Base-by-base conservation (phyloP, 139 green algal genomes). In the Ettlia oleoabundans region DNA sequence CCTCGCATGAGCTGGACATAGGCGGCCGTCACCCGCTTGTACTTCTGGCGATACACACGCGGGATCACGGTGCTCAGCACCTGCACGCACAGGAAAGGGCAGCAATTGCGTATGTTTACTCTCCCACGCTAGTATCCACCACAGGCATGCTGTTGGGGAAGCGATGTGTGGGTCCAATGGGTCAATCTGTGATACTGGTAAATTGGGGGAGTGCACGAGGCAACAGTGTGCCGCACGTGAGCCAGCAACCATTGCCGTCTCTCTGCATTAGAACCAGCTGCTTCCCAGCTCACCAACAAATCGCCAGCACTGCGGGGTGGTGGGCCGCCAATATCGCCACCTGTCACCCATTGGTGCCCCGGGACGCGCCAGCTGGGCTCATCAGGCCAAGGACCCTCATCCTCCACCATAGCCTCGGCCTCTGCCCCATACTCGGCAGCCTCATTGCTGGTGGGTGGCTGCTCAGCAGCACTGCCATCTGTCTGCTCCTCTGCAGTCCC, bases 211-310 rank as follows among this genome's bases (percentile, higher is more conserved):
- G 10, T 22, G 62, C 26, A 68, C 28, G 9, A n/a, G 64, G 64
- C 64, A 42, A 8, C 18, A 18, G 33, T 1, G 64, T n/a, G 64
- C 4, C 5, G 64, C 22, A 2, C 10, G 26, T 40, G 30, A 33
- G 62, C 26, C 24, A 35, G 3, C 4, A 43, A 22, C 2, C 30
- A 47, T 32, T 3, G 2, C 64, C 64, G 4, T 41, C 8, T 18
- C 40, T 42, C 30, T 22, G 3, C 32, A 22, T 26, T 37, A 58
- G 28, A 26, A 26, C 4, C 40, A 10, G 26, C 40, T n/a, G n/a
- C n/a, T n/a, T n/a, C n/a, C n/a, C n/a, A n/a, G 37, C 69, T 41
- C 70, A 77, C 73, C 53, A 68, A 32, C 73, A 80, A 53, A 28
- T 42, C 40, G 26, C 52, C 35, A 8, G 38, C 22, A 26, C 33